Conservation (phyloP, 2,329 filamentous ascomycete genomes). For the Sodiomyces alkalinus region DNA sequence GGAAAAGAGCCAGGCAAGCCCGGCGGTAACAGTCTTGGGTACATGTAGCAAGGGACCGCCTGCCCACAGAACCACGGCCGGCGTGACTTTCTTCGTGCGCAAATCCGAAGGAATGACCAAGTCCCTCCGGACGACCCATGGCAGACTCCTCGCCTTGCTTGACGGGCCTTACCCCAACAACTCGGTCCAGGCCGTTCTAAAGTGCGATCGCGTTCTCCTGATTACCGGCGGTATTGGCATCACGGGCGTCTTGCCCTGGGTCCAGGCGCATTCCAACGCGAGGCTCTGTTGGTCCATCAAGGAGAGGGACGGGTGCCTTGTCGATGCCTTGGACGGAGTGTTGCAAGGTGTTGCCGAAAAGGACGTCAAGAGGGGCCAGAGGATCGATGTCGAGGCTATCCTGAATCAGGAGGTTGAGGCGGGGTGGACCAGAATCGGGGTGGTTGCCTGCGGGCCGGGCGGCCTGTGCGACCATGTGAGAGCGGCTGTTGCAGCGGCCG, state of each 20-base stretch:
- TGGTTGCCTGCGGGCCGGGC: slow-evolving; percentile 25
- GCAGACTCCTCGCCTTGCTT: slow-evolving; percentile 18
- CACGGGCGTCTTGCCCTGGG: slow-evolving; percentile 23
- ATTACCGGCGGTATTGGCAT: slow-evolving; percentile 33
- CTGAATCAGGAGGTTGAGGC: slow-evolving; percentile 14
- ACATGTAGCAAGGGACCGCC: too few species aligned
- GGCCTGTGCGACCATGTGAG: slow-evolving; percentile 24
- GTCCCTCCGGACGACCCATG: slow-evolving; percentile 9
- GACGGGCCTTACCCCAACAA: slow-evolving; percentile 23
- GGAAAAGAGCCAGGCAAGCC: background rate
- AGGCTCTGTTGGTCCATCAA: slow-evolving; percentile 22
- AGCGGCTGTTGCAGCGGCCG: slow-evolving; percentile 11
- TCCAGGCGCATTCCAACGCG: slow-evolving; percentile 16
- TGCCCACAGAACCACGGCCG: slow-evolving; percentile 2
- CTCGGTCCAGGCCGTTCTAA: slow-evolving; percentile 11
- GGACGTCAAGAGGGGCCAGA: slow-evolving; percentile 17
- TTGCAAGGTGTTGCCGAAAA: slow-evolving; percentile 15
- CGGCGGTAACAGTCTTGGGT: background rate
- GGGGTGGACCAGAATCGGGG: slow-evolving; percentile 16
- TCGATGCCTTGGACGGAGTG: slow-evolving; percentile 13
- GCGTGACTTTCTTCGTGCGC: slow-evolving; percentile 20
- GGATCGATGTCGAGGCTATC: slow-evolving; percentile 17
- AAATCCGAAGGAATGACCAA: slow-evolving; percentile 20
- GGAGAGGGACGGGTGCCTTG: slow-evolving; percentile 11
- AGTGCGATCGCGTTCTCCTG: slow-evolving; percentile 21